Evolutionary conservation across 805 yeast genomes (phyloP), one percentile per base, ranked within the genome.

Genomic region (Ogataea zsoltii): DNA sequence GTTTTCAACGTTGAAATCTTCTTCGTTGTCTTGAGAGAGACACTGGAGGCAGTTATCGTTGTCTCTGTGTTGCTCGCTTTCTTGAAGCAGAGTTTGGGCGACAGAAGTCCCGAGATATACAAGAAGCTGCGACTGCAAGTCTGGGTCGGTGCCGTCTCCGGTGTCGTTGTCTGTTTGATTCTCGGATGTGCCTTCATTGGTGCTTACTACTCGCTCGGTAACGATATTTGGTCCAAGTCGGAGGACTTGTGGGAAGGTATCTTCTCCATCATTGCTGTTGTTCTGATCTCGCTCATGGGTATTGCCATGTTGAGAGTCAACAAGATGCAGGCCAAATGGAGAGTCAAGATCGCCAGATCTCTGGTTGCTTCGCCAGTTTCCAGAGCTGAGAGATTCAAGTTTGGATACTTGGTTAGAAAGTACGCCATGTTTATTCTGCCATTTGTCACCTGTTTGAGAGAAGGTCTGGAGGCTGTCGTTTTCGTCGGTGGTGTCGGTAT

Each of bases 241-340:
- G 99, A 92, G 67, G 97, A 92, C 66, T 67, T 92, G 46, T 92
- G 98, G 98, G 99, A 92, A 77, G 98, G 97, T 73, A 75, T 88
- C 46, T 90, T 92, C 65, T 88, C 95, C 69, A 71, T 92, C 55
- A 82, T 92, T 66, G 99, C 98, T 2, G 80, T 96, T 0, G 71
- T 88, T 38, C 80, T 92, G 80, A 92, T 92, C 62, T 80, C 97
- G 11, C 58, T 85, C 58, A 91, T 92, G 97, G 98, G 99, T 66
- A 78, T 92, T 61, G 96, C 97, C 46, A 88, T 92, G 96, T 78
- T 92, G 62, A 82, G 98, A 70, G 77, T 92, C 67, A 91, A 91
- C 75, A 90, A 91, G 75, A 88, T 91, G 96, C 90, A 89, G 71
- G 92, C 82, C 56, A 92, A 92, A 72, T 92, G 99, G 99, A 82